Conservation (phyloP, 805 yeast genomes). For the Starmerella geochares region DNA sequence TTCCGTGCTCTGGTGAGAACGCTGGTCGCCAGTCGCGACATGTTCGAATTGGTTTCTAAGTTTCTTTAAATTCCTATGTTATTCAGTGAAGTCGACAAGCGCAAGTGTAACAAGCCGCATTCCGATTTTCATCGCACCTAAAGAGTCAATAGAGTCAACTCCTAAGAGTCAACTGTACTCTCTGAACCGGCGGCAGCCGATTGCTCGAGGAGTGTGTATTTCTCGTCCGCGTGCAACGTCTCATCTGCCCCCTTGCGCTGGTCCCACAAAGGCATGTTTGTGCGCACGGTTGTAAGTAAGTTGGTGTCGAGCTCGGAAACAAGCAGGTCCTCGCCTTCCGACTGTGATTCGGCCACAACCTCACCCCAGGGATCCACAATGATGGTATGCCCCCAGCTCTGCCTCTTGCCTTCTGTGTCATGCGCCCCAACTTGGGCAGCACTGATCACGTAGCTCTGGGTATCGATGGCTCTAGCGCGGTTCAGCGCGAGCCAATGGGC, state of each 20-base stretch:
- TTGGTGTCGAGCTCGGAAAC: constrained; percentile 63
- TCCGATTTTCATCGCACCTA: too few species aligned
- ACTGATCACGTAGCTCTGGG: constrained; percentile 77
- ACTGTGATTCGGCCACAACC: constrained; percentile 64
- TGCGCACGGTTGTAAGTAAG: constrained; percentile 45
- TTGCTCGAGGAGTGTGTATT: background rate
- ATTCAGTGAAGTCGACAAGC: too few species aligned
- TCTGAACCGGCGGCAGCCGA: background rate
- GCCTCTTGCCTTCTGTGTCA: constrained; percentile 52
- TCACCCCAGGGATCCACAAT: constrained; percentile 91
- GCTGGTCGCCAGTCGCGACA: too few species aligned
- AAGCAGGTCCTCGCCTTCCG: constrained; percentile 68
- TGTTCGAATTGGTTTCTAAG: too few species aligned
- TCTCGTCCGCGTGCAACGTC: background rate
- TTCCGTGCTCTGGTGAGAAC: too few species aligned
- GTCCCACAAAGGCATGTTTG: constrained; percentile 54
- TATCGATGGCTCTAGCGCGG: constrained; percentile 74
- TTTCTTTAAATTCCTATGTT: too few species aligned
- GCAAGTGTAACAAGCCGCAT: too few species aligned
- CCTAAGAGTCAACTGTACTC: too few species aligned
- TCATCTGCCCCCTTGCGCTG: constrained; percentile 38
- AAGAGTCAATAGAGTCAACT: too few species aligned
- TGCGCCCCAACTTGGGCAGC: constrained; percentile 84
- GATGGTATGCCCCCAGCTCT: constrained; percentile 78
- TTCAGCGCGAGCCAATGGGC: constrained; percentile 84